A percentile compares a stretch with the other conserved stretches of the same genome.
phyloP scores from a whole-genome alignment of 345 rosid species.

The Stellera chamaejasme region DNA sequence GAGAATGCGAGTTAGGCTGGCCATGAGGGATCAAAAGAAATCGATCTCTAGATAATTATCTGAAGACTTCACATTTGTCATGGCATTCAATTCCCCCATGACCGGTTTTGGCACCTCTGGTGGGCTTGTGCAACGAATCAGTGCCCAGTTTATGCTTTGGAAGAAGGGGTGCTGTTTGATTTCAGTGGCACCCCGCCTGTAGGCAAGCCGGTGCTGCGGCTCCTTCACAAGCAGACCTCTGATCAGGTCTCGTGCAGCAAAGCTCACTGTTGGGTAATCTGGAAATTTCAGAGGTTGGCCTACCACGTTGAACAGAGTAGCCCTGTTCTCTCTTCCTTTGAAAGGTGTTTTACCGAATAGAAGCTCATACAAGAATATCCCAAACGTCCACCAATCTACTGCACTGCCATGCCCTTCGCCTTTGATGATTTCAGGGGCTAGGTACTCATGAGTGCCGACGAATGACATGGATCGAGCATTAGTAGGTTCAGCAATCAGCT shows the following conservation, averaged over 20 bases:
- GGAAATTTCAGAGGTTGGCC: conserved; percentile 73
- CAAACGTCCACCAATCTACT: conserved; percentile 94
- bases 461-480: conserved; percentile 81
- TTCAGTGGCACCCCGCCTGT: conserved; percentile 77
- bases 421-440: conserved; percentile 82
- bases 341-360: conserved; percentile 79
- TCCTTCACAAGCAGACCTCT: conserved; percentile 75
- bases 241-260: conserved; percentile 71
- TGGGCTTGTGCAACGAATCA: conserved; percentile 71
- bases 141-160: conserved; percentile 76
- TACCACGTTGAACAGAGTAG: conserved; percentile 63
- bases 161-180: conserved; percentile 81
- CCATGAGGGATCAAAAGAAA: conserved; percentile 45
- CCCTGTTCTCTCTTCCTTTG: conserved; percentile 57
- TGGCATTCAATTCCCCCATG: conserved; percentile 16
- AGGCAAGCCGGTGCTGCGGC: conserved; percentile 69
- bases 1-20: conserved; percentile 8
- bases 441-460: conserved; percentile 84
- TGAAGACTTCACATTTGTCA: conserved; percentile 35
- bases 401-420: conserved; percentile 92
- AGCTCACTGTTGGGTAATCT: conserved; percentile 62
- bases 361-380: conserved; percentile 79
- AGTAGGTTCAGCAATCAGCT: conserved; percentile 85
- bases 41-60: conserved; percentile 71
- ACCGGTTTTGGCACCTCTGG: conserved; percentile 55